Evolutionary conservation across 345 rosid species (phyloP).

Genomic region (Citrus australasica): DNA sequence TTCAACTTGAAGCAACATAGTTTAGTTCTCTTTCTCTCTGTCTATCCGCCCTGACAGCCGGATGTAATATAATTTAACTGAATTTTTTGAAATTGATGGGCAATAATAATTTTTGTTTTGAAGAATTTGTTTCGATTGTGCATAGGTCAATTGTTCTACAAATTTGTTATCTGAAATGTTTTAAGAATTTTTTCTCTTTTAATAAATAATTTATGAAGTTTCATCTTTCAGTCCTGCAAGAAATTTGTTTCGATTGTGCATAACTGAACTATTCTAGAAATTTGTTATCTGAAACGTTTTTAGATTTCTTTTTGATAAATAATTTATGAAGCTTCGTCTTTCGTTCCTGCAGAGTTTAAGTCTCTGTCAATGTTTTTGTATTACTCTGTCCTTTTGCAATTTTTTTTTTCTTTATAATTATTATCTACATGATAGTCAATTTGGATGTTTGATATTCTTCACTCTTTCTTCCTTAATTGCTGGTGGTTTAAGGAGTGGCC

Average conservation of each 20-base stretch:
- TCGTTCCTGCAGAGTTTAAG: neutral
- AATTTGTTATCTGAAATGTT: no score
- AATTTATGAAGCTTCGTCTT: neutral
- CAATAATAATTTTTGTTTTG: no score
- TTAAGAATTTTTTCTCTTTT: no score
- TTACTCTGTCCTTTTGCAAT: neutral
- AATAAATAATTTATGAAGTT: no score
- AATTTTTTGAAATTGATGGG: neutral
- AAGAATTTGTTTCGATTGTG: no score
- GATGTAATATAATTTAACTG: neutral
- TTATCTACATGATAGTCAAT: neutral
- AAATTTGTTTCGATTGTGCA: no score
- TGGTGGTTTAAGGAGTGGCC: slow-evolving; percentile 38
- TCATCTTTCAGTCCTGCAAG: no score
- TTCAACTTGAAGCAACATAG: no score
- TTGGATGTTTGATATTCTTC: slow-evolving; percentile 3
- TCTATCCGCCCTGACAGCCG: no score
- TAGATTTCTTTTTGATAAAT: neutral
- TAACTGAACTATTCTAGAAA: neutral
- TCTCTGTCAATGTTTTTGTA: neutral
- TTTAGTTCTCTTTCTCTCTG: no score
- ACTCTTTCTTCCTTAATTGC: slow-evolving; percentile 7
- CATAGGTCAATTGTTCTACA: no score
- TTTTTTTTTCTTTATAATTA: no score
- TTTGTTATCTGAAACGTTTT: neutral